Conservation (phyloP, 208 protist species). For the Herpetomonas tarakana region DNA sequence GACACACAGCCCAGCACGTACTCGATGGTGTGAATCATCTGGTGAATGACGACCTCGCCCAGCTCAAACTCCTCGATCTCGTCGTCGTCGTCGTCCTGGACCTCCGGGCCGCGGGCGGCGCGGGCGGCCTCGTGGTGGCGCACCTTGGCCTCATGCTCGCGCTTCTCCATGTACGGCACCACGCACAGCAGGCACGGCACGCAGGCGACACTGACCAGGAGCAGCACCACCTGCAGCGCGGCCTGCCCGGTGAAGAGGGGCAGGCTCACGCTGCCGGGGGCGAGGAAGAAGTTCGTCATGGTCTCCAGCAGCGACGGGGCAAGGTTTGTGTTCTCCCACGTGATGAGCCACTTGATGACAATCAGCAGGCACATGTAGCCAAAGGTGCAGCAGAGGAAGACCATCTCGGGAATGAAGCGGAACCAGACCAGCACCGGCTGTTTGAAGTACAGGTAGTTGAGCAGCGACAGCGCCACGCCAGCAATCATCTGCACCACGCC, state of each 20-base stretch:
- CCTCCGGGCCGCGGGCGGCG: not conserved
- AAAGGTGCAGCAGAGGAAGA: conserved; percentile 95
- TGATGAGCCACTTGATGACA: conserved; percentile 94
- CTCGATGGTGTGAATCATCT: conserved; percentile 99
- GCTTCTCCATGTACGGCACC: conserved; percentile 70
- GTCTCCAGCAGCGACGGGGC: conserved; percentile 81
- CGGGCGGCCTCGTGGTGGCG: not conserved
- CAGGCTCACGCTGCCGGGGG: conserved; percentile 28
- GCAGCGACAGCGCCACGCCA: conserved; percentile 90
- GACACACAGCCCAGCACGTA: conserved; percentile 98
- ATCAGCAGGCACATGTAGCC: conserved; percentile 98
- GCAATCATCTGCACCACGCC: conserved; percentile 97
- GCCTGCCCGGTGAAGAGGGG: conserved; percentile 51
- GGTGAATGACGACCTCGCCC: conserved; percentile 95
- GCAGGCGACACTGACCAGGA: conserved; percentile 65
- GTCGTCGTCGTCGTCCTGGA: conserved; percentile 25
- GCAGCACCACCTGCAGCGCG: conserved; percentile 58
- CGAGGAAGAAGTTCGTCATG: conserved; percentile 95
- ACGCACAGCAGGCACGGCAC: conserved; percentile 88
- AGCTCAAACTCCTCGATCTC: conserved; percentile 78
- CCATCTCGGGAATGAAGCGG: conserved; percentile 95
- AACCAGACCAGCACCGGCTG: conserved; percentile 81
- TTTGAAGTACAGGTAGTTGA: conserved; percentile 92
- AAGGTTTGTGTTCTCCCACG: conserved; percentile 45
- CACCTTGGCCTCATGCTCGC: conserved; percentile 27